Base-by-base conservation (phyloP, 1,284 basidiomycete species). In the Fomes fomentarius region DNA sequence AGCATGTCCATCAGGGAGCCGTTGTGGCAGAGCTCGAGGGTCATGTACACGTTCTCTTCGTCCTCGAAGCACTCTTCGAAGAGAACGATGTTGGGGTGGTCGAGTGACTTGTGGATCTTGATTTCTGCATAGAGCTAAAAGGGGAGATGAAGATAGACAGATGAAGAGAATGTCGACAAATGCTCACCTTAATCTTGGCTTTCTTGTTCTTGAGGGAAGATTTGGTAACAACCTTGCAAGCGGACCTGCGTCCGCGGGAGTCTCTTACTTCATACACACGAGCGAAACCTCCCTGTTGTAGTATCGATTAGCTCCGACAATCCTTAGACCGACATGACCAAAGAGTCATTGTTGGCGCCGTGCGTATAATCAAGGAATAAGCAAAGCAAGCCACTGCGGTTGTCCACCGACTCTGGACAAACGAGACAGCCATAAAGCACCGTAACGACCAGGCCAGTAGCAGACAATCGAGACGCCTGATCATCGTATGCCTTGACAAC, bases 21-120 rank as follows among this genome's bases (percentile, higher is more conserved):
- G 51, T 90, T 90, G 34, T 87, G 80, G 73, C 96, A 98, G 6
- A 98, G 81, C 67, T 98, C 96, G 46, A 99, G 85, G 9, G 91
- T 89, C 88, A 99, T 97, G 75, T 98, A 99, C 22, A 99, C 96
- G 71, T 98, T 96, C 47, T 93, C 88, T 9, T 87, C 82, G 69
- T 98, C 96, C 74, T 99, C 96, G 69, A 98, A 98, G 71, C 94
- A 96, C 62, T 98, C 94, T 53, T 91, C 81, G 70, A 99, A 98
- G 17, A 78, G 76, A 57, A 98, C 95, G 57, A 99, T 92, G 73
- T 99, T 95, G 22, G 94, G 92, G 67, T 99, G 96, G 33, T 87
- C 75, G 50, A 98, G 83, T 19, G 94, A 90, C 57, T 90, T 87
- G 74, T 99, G 96, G 52, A 99, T 95, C 80, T 97, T 98, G 71